Conservation (phyloP, 2,329 filamentous ascomycete species). For the Neophaeococcomyces mojaviensis region DNA sequence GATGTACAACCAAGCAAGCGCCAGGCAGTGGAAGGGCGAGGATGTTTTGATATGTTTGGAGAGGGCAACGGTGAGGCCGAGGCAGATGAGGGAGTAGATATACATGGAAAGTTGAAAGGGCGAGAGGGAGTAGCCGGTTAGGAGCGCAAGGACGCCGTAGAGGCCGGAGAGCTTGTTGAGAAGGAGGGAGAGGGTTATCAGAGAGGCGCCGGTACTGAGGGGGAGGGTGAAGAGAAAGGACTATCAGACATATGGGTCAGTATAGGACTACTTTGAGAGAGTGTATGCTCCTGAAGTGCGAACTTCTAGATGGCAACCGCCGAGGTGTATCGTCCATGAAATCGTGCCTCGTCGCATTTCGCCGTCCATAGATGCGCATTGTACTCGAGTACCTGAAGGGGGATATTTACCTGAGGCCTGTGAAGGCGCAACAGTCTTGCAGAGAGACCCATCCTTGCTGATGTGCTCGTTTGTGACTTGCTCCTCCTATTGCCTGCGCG, state of each 20-base stretch:
- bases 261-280: constrained; percentile 9
- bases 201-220: constrained; percentile 75
- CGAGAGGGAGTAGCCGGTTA: constrained; percentile 79
- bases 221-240: constrained; percentile 79
- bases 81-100: constrained; percentile 70
- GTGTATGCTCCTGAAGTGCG: constrained; percentile 6
- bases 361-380: no score
- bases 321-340: no score
- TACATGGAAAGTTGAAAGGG: constrained; percentile 83
- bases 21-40: constrained; percentile 69
- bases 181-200: constrained; percentile 73
- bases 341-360: no score
- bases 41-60: constrained; percentile 73
- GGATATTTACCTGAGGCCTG: constrained; percentile 39
- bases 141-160: constrained; percentile 79
- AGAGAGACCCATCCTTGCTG: constrained; percentile 24
- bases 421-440: constrained; percentile 41
- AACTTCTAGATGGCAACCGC: no score
- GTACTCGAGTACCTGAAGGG: not conserved
- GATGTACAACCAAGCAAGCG: constrained; percentile 77
- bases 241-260: constrained; percentile 39
- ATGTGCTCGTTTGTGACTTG: not conserved
- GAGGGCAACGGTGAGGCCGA: constrained; percentile 61
- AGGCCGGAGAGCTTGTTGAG: constrained; percentile 90
- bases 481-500: not conserved